Base-by-base conservation (phyloP, 495 filamentous ascomycete species). In the Penicillium cinerascens region DNA sequence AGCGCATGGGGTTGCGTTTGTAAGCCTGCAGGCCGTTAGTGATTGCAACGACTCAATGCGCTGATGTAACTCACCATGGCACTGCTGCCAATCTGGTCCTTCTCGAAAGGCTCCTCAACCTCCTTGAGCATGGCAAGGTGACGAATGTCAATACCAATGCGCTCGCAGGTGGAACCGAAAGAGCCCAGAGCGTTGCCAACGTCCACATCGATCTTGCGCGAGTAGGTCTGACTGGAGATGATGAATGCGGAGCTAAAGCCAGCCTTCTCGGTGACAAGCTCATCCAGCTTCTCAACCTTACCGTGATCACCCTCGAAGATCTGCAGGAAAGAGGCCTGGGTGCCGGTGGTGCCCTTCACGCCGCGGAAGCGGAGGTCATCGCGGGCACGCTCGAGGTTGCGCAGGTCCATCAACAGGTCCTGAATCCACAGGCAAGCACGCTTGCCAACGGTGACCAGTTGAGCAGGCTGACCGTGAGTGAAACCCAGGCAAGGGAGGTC, bases 81-180 rank as follows among this genome's bases (percentile, higher is more conserved):
- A 47, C 72, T 76, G 67, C 72, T 76, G 25, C 77, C 77, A 60
- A 78, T 78, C 61, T 80, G 75, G 43, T 74, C 69, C 65, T 72
- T 87, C 72, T 96, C 92, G 49, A 95, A 93, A 2, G 92, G 92
- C 76, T 96, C 92, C 68, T 97, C 91, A 55, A 95, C 76, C 72
- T 93, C 87, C 75, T 93, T 91, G 46, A 80, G 76, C 52, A 79
- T 77, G 3, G 87, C 88, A n/a, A 95, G 74, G 61, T 90, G 87
- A 25, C 91, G 80, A 53, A 95, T 88, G 59, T 92, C 89, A 51
- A 78, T 77, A 48, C 67, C 84, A 43, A 92, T 88, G 27, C 81
- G 77, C 74, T 92, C 80, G 46, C 83, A 87, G 4, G 89, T 96
- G 11, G 88, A 83, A 29, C 92, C 92, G 55, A 98, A 87, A 2